Evolutionary conservation across 2,329 filamentous ascomycete species (phyloP), one percentile per base, ranked within the genome.

Genomic region (Verticillium alfalfae): DNA sequence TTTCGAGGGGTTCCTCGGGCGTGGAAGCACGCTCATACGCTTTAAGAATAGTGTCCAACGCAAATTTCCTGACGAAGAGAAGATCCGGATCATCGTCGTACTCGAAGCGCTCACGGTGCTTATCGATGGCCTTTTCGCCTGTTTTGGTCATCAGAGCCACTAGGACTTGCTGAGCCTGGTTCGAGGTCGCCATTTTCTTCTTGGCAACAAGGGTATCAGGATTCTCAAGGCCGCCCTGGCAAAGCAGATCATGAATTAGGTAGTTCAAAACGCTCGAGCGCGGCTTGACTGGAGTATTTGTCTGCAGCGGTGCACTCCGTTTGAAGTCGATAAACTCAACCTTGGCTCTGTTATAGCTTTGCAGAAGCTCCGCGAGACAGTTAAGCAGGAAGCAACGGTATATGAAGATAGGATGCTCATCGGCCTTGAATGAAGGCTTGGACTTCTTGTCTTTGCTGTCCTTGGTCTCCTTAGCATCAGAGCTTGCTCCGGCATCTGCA

Each of bases 251-350:
- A 68, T 91, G 93, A 57, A 99, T 85, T 39, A 99, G 82, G 70
- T 99, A 99, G 73, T 98, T 97, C 65, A 99, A 80, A 54, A 98
- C 90, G 65, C 91, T 93, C 12, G 94, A 93, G 49, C 95, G 88
- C 61, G 95, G 95, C 75, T 98, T 98, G 16, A 96, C 93, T 5
- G 95, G 95, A 1, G 95, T 98, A 60, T 87, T 88, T 12, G 89
- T 89, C 67, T 92, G 89, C 55, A 92, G 84, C 56, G 94, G 92
- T 7, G 92, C 89, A 71, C 93, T 97, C 64, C 94, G 89, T 67
- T 96, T 98, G 78, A 97, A 99, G 74, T 97, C 98, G 79, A 99
- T 97, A 72, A 99, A 98, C 72, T 99, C 96, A 54, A 99, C 87
- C 81, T 99, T 99, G 9, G 93, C 92, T 60, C 93, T 88, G 68